phyloP scores from a whole-genome alignment of 305 asterid species.

The Solanum hybrid region DNA sequence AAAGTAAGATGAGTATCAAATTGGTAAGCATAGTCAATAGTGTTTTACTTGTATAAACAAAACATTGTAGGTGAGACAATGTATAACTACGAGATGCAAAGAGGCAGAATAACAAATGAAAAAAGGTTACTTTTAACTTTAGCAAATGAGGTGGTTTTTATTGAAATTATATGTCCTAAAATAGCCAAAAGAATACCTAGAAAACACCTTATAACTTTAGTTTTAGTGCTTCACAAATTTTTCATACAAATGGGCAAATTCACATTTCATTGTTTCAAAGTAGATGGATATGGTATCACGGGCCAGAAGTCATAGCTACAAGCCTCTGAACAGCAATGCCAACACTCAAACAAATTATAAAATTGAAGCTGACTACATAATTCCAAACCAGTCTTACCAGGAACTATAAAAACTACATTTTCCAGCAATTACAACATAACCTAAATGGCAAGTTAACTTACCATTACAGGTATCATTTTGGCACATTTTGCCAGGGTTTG shows the following conservation, averaged over 20 bases:
- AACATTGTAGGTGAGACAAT: neutral
- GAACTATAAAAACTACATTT: neutral
- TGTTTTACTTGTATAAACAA: neutral
- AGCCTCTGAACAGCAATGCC: neutral
- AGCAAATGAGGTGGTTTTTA: neutral
- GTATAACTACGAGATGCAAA: neutral
- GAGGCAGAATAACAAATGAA: neutral
- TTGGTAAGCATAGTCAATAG: slow-evolving; percentile 4
- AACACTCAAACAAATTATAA: neutral
- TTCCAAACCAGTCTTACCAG: neutral
- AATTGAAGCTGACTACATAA: neutral
- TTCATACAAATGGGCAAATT: neutral
- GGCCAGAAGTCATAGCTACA: neutral
- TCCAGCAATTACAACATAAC: slow-evolving; percentile 10
- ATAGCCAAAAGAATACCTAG: neutral
- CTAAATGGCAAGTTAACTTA: slow-evolving; percentile 30
- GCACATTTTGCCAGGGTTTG: slow-evolving; percentile 99
- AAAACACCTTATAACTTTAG: neutral
- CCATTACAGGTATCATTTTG: slow-evolving; percentile 99
- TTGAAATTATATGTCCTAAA: neutral
- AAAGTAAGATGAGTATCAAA: slow-evolving; percentile 2
- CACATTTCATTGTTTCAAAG: neutral
- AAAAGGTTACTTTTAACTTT: neutral
- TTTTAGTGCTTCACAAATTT: neutral
- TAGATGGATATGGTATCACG: neutral